Evolutionary conservation across 345 rosid species (phyloP).

Genomic region (Citrus australasica): DNA sequence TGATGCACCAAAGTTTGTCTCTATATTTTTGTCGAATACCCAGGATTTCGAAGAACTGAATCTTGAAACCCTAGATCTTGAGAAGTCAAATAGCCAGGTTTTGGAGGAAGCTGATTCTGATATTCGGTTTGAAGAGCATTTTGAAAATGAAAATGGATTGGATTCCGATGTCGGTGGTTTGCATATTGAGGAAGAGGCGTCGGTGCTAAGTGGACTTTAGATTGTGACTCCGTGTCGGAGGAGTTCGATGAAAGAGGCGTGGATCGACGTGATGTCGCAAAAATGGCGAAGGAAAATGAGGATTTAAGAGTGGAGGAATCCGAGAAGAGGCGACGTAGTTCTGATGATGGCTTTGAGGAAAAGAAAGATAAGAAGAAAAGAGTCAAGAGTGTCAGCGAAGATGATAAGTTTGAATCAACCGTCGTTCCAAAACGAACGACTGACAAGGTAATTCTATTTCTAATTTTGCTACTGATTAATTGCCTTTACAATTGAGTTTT

Average conservation of each 20-base stretch:
- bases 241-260: constrained; percentile 22
- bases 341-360: constrained; percentile 20
- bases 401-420: constrained; percentile 30
- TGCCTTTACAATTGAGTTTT: neutral
- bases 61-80: no score
- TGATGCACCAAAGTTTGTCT: no score
- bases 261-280: constrained; percentile 19
- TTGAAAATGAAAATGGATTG: no score
- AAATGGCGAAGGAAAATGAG: neutral
- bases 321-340: constrained; percentile 16
- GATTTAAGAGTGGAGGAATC: constrained; percentile 12
- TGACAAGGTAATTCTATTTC: constrained; percentile 38
- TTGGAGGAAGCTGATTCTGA: no score
- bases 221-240: constrained; percentile 39
- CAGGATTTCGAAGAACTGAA: no score
- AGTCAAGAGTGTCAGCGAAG: constrained; percentile 27
- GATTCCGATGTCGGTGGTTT: constrained; percentile 22
- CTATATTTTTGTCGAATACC: no score
- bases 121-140: no score
- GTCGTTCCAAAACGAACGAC: constrained; percentile 38
- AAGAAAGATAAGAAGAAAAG: constrained; percentile 30
- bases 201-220: constrained; percentile 41
- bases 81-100: no score
- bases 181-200: constrained; percentile 20
- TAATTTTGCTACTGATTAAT: neutral